Evolutionary conservation across 2,329 filamentous ascomycete genomes (phyloP).

Genomic region (Alternaria brassicicola): DNA sequence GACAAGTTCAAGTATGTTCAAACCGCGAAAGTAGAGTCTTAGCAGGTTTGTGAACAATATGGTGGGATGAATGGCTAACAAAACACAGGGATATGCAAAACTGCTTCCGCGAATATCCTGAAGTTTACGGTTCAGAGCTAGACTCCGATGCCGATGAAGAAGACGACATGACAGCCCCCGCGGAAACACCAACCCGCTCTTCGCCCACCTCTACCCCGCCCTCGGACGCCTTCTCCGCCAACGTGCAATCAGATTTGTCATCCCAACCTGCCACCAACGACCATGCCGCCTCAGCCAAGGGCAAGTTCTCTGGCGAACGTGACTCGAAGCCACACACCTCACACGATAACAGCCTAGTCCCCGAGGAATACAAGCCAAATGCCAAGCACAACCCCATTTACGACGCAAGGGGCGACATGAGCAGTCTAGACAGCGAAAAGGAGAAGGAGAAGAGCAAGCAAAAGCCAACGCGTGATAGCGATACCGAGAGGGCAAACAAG

Average conservation of each 20-base stretch:
- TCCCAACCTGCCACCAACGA: slow-evolving; percentile 12
- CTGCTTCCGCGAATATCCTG: slow-evolving; percentile 91
- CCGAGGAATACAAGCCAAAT: slow-evolving; percentile 26
- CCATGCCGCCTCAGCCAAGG: slow-evolving; percentile 8
- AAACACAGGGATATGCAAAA: slow-evolving; percentile 84
- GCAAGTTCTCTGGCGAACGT: slow-evolving; percentile 9
- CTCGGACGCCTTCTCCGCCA: slow-evolving; percentile 1
- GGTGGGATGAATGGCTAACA: slow-evolving; percentile 7
- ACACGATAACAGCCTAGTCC: slow-evolving; percentile 22
- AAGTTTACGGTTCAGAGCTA: slow-evolving; percentile 88
- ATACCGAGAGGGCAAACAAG: slow-evolving; percentile 4
- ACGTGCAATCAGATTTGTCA: neutral
- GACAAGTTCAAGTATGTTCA: slow-evolving; percentile 89
- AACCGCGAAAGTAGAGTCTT: neutral
- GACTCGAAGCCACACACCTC: slow-evolving; percentile 16
- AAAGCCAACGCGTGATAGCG: slow-evolving; percentile 1
- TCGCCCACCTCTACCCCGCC: neutral
- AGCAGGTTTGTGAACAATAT: neutral
- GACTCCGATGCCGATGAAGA: slow-evolving; percentile 78
- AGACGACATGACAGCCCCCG: slow-evolving; percentile 50
- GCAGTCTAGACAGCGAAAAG: slow-evolving; percentile 12
- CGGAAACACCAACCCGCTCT: slow-evolving; percentile 8
- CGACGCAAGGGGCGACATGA: slow-evolving; percentile 15
- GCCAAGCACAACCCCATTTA: slow-evolving; percentile 10
- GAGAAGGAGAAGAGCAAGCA: slow-evolving; percentile 15